Evolutionary conservation across 352 stramenopile species (phyloP), one percentile per base, ranked within the genome.

Genomic region (Phytophthora sp.): DNA sequence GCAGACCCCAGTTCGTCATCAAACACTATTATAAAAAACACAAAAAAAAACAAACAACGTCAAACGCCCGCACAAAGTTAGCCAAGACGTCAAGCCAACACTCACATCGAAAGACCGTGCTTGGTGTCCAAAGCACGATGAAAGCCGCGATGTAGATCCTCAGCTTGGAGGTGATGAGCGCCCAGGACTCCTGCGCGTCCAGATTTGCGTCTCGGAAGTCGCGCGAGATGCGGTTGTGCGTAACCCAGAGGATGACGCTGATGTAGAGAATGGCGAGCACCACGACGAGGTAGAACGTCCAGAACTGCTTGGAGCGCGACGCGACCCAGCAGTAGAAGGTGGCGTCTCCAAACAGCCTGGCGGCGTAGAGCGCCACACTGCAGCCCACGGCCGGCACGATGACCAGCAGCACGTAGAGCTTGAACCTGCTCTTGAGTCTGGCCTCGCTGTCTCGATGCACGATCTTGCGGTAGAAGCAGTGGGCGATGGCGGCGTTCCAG

Each of bases 301-400:
- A 69, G 26, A 91, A 70, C 46, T 89, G 75, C 57, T 77, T 74
- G 32, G 63, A 58, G 23, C 54, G 64, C 34, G 86, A 74, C 35
- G 44, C 38, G 17, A 94, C 63, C 84, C 83, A 94, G 79, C 87
- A 95, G 70, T 89, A 94, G 59, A 91, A 94, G 21, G 71, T 83
- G 28, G 84, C 79, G 50, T 82, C 44, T 23, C 65, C 69, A 18
- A 69, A 81, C 23, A 62, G 24, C 4, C 62, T 61, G 69, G 72
- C 76, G 6, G 60, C 69, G 24, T 82, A 76, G 9, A 87, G 48
- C 10, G 77, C 44, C 7, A 68, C 59, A 28, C 74, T 82, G 21
- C 61, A 71, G 21, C 55, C 41, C 9, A 86, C 59, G 2, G 83
- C 54, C 1, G 81, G 79, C 10, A 84, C 61, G 42, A 86, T 61